Base-by-base conservation (phyloP, 495 filamentous ascomycete species). In the Aspergillus sclerotiicarbonarius region DNA sequence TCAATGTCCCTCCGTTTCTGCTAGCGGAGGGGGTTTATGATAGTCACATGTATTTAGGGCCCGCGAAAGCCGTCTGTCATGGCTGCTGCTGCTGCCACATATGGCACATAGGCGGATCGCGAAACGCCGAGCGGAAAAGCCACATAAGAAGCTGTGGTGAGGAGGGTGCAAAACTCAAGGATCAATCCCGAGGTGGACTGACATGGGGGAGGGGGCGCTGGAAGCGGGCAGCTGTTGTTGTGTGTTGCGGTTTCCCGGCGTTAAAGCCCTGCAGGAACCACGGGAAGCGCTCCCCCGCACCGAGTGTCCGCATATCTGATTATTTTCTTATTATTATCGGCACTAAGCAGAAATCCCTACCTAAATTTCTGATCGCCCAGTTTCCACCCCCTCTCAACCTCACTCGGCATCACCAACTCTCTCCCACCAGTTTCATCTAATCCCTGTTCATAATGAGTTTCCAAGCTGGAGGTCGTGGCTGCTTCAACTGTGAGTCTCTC, bases 401-500 rank as follows among this genome's bases (percentile, higher is more conserved):
- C 31, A 20, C 53, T 39, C 54, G 46, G 63, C 65, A 56, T 53
- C 48, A 32, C 47, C 56, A 19, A 53, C 54, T 39, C 46, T 57
- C 39, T 10, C 29, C 29, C 29, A 16, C 16, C 47, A 50, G 25
- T n/a, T 30, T 31, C 29, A 3, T 12, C 16, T 12, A 12, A 50
- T 31, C 25, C 15, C 35, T 48, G 46, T 48, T 62, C 65, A 79
- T 62, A 59, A 83, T 83, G 80, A 79, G 81, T 57, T 76, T 69
- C 60, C 76, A 77, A 66, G 62, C 69, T 62, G 74, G 76, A 72
- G 80, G 78, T 62, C 86, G 87, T 71, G 86, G 82, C 57, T 91
- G 88, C 79, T 91, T 88, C 79, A 91, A 91, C 77, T 91, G 88
- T 91, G 72, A 77, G 87, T 90, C 56, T 62, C 58, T 56, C 54